Conservation (phyloP, 805 yeast species). For the Metschnikowia lachancei region DNA sequence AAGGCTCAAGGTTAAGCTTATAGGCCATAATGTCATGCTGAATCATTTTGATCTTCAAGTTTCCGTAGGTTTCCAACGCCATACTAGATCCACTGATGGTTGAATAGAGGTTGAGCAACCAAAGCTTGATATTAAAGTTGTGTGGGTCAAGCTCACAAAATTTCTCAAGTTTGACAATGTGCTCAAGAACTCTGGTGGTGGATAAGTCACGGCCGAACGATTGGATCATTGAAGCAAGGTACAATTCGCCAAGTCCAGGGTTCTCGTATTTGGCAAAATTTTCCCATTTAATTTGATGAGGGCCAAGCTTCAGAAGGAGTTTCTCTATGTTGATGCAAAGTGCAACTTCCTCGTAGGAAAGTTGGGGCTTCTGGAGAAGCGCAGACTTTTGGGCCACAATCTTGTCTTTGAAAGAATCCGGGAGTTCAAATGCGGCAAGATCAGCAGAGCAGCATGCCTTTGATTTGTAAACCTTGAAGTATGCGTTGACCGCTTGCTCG, state of each 20-base stretch:
- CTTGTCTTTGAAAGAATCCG: conserved; percentile 7
- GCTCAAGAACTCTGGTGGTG: conserved; percentile 28
- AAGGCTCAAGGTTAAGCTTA: conserved; percentile 47
- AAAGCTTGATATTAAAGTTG: conserved; percentile 67
- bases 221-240: conserved; percentile 15
- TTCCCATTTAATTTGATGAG: conserved; percentile 7
- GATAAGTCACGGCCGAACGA: conserved; percentile 23
- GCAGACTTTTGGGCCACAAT: not conserved
- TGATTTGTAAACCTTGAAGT: conserved; percentile 45
- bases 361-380: not conserved
- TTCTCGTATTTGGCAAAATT: conserved; percentile 6
- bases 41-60: conserved; percentile 64
- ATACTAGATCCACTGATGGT: conserved; percentile 51
- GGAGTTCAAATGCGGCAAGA: conserved; percentile 25
- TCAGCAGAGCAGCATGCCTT: conserved; percentile 70
- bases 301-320: conserved; percentile 5
- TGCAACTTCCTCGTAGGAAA: conserved; percentile 3
- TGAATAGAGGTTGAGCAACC: conserved; percentile 66
- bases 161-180: conserved; percentile 56
- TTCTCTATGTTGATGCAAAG: conserved; percentile 14
- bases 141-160: conserved; percentile 57
- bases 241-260: conserved; percentile 14
- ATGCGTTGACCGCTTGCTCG: conserved; percentile 33
- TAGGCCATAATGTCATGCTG: conserved; percentile 72
- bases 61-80: conserved; percentile 50